Conservation (phyloP, 495 filamentous ascomycete species). For the Physcia stellaris region DNA sequence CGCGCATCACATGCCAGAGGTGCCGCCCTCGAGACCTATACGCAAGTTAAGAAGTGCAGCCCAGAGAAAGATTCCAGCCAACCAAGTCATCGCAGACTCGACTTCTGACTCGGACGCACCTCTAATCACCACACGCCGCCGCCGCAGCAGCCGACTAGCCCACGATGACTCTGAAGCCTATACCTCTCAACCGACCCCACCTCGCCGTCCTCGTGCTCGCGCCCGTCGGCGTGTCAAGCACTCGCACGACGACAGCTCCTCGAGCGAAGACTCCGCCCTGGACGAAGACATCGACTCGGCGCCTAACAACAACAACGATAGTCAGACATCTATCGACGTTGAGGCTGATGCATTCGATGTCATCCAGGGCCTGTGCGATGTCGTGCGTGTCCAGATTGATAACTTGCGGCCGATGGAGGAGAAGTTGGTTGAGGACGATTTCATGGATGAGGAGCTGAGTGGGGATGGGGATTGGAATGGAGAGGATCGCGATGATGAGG, state of each 20-base stretch:
- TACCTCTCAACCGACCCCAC: too few relatives aligned
- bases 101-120: neutral
- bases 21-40: too few relatives aligned
- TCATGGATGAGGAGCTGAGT: constrained; percentile 55
- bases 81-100: neutral
- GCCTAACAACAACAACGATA: neutral
- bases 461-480: constrained; percentile 75
- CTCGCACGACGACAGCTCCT: constrained; percentile 1
- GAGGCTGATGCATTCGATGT: constrained; percentile 19
- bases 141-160: neutral
- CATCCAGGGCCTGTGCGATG: constrained; percentile 68
- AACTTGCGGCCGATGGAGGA: constrained; percentile 64
- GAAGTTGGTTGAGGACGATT: constrained; percentile 65
- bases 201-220: too few relatives aligned
- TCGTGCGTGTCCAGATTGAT: constrained; percentile 69
- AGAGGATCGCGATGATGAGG: too few relatives aligned
- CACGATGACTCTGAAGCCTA: too few relatives aligned
- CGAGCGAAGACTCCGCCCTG: constrained; percentile 14
- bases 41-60: too few relatives aligned
- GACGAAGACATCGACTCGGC: constrained; percentile 11
- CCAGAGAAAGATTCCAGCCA: constrained; percentile 1
- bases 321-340: too few relatives aligned
- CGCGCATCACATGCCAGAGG: too few relatives aligned
- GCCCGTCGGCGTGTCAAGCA: neutral
- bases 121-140: neutral